phyloP scores from a whole-genome alignment of 139 green algal species.

The Volvox reticuliferus region DNA sequence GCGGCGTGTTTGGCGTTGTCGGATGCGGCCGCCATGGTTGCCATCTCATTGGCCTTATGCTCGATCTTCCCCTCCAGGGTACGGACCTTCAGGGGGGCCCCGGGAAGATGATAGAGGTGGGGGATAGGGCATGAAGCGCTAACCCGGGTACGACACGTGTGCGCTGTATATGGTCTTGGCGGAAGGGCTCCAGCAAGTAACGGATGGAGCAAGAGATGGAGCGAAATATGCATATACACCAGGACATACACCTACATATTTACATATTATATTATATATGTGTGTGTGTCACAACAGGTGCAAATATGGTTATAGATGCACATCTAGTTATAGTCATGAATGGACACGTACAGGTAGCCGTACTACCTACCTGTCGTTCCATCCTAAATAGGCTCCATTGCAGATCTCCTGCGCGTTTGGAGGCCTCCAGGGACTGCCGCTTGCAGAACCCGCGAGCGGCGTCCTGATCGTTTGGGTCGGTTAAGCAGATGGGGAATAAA shows the following conservation, averaged over 20 bases:
- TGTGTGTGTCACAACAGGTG: too few relatives aligned
- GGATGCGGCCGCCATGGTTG: not conserved
- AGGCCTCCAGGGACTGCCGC: constrained; percentile 20
- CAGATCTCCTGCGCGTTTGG: constrained; percentile 38
- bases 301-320: too few relatives aligned
- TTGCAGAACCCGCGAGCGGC: constrained; percentile 17
- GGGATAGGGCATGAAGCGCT: not conserved
- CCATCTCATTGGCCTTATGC: constrained; percentile 19
- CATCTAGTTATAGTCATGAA: too few relatives aligned
- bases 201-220: too few relatives aligned
- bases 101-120: not conserved
- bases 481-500: not conserved
- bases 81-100: constrained; percentile 11
- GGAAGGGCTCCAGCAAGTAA: too few relatives aligned
- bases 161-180: too few relatives aligned
- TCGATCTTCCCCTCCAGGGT: constrained; percentile 50
- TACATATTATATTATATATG: too few relatives aligned
- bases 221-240: too few relatives aligned
- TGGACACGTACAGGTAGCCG: not conserved
- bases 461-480: not conserved
- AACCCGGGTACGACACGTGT: too few relatives aligned
- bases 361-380: constrained; percentile 15
- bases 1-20: constrained; percentile 1
- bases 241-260: too few relatives aligned
- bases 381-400: constrained; percentile 43